A percentile compares a stretch with the other conserved stretches of the same genome.
phyloP scores from a whole-genome alignment of 1,139 yeast genomes.

The Kodamaea suecica region DNA sequence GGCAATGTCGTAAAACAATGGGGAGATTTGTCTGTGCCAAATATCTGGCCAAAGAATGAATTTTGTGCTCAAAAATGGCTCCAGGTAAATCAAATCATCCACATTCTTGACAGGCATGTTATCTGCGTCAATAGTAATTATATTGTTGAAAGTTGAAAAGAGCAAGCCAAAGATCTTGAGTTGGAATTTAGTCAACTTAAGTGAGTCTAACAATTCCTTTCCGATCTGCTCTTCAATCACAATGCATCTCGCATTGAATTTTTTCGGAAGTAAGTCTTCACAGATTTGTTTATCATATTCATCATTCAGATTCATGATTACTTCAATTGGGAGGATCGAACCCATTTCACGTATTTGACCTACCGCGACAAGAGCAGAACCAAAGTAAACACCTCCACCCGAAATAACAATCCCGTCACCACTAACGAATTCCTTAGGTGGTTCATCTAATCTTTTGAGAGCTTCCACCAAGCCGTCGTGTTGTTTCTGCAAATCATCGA shows the following conservation, averaged over 20 bases:
- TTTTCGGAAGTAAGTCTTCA: constrained; percentile 25
- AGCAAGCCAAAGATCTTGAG: constrained; percentile 33
- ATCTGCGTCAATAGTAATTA: constrained; percentile 35
- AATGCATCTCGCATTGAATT: constrained; percentile 32
- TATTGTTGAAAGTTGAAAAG: constrained; percentile 34
- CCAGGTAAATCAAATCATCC: constrained; percentile 25
- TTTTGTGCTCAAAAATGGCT: constrained; percentile 27
- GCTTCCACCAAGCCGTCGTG: constrained; percentile 27
- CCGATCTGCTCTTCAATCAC: constrained; percentile 29
- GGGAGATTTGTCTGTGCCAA: constrained; percentile 38
- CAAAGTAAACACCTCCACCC: constrained; percentile 29
- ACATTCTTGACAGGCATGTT: constrained; percentile 33
- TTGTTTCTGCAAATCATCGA: constrained; percentile 20
- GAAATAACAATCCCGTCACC: constrained; percentile 39
- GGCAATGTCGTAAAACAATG: constrained; percentile 34
- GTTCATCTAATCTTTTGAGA: constrained; percentile 24
- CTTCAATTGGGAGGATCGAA: constrained; percentile 34
- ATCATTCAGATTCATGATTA: constrained; percentile 25
- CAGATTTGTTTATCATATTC: constrained; percentile 31
- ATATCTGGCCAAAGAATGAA: constrained; percentile 40
- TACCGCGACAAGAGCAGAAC: constrained; percentile 29
- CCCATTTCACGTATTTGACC: constrained; percentile 35
- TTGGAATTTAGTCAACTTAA: constrained; percentile 25
- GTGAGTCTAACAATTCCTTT: constrained; percentile 19
- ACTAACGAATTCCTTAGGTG: constrained; percentile 22